A percentile compares a stretch with the other conserved stretches of the same genome.
Evolutionary conservation across 306 rosid genomes (phyloP).

Genomic region (Sindora glabra): DNA sequence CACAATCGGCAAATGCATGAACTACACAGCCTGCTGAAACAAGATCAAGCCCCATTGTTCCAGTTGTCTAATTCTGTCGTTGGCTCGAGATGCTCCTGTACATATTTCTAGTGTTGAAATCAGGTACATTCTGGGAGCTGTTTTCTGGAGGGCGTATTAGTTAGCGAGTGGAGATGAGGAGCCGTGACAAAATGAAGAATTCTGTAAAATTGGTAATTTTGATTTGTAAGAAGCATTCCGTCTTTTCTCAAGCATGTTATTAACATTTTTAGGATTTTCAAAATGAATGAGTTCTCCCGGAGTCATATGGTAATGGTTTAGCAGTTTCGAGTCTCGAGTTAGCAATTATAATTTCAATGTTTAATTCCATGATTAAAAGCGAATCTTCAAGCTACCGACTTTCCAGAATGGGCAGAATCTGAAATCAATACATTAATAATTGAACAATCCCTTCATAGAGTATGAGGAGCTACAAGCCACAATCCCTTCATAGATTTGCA

Average conservation of each 20-base stretch:
- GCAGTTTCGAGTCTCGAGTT: too few species aligned
- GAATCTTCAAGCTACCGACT: neutral
- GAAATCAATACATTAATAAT: constrained; percentile 3
- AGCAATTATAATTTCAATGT: too few species aligned
- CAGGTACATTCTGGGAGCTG: constrained; percentile 32
- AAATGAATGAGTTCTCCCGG: constrained; percentile 34
- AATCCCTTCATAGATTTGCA: constrained; percentile 12
- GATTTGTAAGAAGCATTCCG: constrained; percentile 34
- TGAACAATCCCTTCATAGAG: neutral
- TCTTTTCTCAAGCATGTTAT: constrained; percentile 32
- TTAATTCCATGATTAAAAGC: too few species aligned
- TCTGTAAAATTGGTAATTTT: constrained; percentile 49
- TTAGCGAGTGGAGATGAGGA: constrained; percentile 19
- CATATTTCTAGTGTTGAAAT: constrained; percentile 52
- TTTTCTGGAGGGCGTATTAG: constrained; percentile 27
- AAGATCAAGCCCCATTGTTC: constrained; percentile 23
- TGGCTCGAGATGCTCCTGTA: constrained; percentile 63
- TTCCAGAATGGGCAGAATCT: neutral
- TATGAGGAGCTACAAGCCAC: constrained; percentile 1
- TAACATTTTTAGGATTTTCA: constrained; percentile 35
- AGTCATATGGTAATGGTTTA: constrained; percentile 6
- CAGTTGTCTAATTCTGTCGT: constrained; percentile 18
- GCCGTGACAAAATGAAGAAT: constrained; percentile 22
- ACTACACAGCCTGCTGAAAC: constrained; percentile 24
- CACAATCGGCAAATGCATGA: constrained; percentile 78